Conservation (phyloP, 2,329 filamentous ascomycete genomes). For the Alternaria burnsii region DNA sequence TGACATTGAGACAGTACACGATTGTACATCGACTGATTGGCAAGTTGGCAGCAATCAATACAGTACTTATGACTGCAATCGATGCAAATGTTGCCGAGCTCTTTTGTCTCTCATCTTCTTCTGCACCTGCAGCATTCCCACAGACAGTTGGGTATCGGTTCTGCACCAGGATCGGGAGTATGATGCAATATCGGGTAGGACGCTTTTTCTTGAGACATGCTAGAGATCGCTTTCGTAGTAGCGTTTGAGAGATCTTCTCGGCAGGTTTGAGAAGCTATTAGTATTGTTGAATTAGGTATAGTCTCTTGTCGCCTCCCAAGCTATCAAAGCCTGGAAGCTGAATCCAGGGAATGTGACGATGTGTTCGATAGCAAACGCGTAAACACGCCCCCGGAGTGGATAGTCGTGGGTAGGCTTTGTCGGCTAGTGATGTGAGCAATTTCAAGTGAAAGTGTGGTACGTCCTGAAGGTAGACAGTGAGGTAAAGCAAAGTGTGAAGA, state of each 20-base stretch:
- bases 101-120: slow-evolving; percentile 21
- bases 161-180: slow-evolving; percentile 16
- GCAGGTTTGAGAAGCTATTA: not conserved
- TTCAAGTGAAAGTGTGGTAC: not conserved
- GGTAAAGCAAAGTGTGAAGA: not conserved
- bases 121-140: slow-evolving; percentile 25
- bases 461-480: not conserved
- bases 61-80: slow-evolving; percentile 22
- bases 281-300: not conserved
- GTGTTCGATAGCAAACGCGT: not conserved
- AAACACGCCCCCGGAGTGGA: not conserved
- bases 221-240: not conserved
- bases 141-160: slow-evolving; percentile 18
- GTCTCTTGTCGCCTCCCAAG: not conserved
- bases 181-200: not conserved
- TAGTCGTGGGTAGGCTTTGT: not conserved
- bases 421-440: not conserved
- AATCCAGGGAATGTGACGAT: not conserved
- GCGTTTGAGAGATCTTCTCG: not conserved
- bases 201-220: not conserved
- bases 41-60: slow-evolving; percentile 20
- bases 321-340: not conserved
- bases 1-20: not conserved
- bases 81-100: slow-evolving; percentile 22
- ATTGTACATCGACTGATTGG: not conserved